Base-by-base conservation (phyloP, 1,139 yeast species). In the Taiozyma sp. region DNA sequence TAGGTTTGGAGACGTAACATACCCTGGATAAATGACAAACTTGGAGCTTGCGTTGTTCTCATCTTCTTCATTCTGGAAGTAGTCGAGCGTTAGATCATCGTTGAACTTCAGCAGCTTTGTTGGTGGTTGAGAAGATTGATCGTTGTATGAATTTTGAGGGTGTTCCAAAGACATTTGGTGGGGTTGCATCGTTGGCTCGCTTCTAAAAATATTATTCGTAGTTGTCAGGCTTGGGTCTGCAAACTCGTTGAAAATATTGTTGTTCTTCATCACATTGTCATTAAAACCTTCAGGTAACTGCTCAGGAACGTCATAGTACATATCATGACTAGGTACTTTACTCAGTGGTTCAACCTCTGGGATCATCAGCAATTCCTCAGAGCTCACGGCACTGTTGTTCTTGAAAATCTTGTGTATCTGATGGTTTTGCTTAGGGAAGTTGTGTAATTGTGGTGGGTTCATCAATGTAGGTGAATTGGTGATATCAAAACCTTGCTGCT, bases 171-270 rank as follows among this genome's bases (percentile, higher is more conserved):
- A 41, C 30, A 30, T 24, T 24, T 28, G 51, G 13, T 22, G 34
- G 6, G 48, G 24, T 38, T 41, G 45, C 9, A 14, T 45, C 28
- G 10, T 39, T 36, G 38, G 42, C 16, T 52, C 52, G 14, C 24
- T 38, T 38, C 41, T 38, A 34, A 47, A 43, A 45, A 47, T 48
- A 45, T 52, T 53, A 44, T 57, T 57, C 27, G 62, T 62, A 1
- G 73, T 70, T 8, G 73, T 70, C 48, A 70, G 45, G 29, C 64
- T 61, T 34, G 74, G 74, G 54, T 70, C 71, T 38, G 72, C 73
- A 55, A 64, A 70, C 51, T 68, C 66, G 57, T 64, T 70, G 58
- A 70, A 70, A 23, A 50, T 50, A n/a, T 48, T 47, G 14, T 44
- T 45, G 1, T 36, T 22, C 12, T 30, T n/a, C 19, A 43, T 22